A percentile compares a stretch with the other conserved stretches of the same genome.
Conservation (phyloP, 306 rosid genomes). For the Pyrus betulifolia region DNA sequence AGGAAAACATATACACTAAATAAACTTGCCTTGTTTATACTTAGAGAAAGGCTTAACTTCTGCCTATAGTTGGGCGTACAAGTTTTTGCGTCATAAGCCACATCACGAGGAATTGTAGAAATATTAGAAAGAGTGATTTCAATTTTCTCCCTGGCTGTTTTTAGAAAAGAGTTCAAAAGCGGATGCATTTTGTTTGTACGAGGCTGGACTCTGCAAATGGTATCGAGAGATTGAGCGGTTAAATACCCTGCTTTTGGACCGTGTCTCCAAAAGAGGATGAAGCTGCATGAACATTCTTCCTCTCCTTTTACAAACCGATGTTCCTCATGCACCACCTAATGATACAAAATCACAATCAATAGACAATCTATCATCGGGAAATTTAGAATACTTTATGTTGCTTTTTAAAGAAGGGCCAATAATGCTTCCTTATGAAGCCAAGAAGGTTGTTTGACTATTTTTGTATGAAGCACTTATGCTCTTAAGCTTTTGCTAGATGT, state of each 20-base stretch:
- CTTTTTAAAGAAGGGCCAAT: background rate
- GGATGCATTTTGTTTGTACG: conserved; percentile 21
- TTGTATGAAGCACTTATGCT: no score
- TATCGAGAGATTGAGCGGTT: conserved; percentile 20
- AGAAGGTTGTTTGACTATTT: no score
- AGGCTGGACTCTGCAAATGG: conserved; percentile 44
- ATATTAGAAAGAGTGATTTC: background rate
- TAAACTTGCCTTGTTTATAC: conserved; percentile 27
- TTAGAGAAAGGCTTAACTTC: conserved; percentile 15
- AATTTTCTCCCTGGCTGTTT: conserved; percentile 25
- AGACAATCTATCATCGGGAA: background rate
- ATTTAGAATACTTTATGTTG: background rate
- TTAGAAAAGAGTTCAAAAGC: conserved; percentile 39
- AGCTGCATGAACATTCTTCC: conserved; percentile 51
- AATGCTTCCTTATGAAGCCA: no score
- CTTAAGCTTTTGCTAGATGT: no score
- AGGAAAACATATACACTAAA: background rate
- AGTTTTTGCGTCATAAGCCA: background rate
- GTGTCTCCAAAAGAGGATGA: conserved; percentile 45
- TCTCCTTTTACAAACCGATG: conserved; percentile 40
- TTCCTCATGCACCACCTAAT: conserved; percentile 36
- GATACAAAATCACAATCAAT: background rate
- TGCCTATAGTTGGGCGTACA: background rate
- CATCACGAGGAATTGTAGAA: conserved; percentile 1
- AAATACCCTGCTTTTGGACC: conserved; percentile 48